Evolutionary conservation across 2,329 filamentous ascomycete species (phyloP).

Genomic region (Colletotrichum neosansevieriae): DNA sequence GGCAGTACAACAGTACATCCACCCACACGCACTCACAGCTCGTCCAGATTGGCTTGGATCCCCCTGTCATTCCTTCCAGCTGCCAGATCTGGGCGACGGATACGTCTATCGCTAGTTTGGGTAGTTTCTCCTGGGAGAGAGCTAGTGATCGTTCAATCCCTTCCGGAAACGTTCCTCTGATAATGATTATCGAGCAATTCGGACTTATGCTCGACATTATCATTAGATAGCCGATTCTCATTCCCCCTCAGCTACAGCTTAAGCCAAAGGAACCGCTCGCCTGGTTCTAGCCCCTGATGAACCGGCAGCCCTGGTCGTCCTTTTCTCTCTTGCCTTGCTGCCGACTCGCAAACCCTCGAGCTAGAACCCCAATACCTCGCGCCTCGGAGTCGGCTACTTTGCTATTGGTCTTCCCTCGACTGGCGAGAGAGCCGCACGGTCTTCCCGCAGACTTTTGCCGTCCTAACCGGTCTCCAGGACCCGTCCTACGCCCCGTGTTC

Average conservation of each 20-base stretch:
- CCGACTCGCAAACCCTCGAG: conserved; percentile 3
- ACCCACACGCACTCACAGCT: not conserved
- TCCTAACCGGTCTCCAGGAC: conserved; percentile 25
- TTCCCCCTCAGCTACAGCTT: not conserved
- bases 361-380: not conserved
- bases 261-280: not conserved
- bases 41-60: conserved; percentile 14
- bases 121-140: not conserved
- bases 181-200: not conserved
- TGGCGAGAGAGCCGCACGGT: conserved; percentile 17
- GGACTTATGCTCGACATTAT: not conserved
- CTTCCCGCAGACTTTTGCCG: conserved; percentile 25
- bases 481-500: conserved; percentile 25
- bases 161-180: not conserved
- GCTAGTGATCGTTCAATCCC: conserved; percentile 5
- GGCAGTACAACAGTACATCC: not conserved
- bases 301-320: not conserved
- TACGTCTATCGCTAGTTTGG: conserved; percentile 31
- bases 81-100: conserved; percentile 29
- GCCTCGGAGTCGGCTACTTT: conserved; percentile 17
- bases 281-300: conserved; percentile 2
- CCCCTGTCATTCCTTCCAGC: conserved; percentile 18
- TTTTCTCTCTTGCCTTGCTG: not conserved
- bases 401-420: conserved; percentile 11
- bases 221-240: not conserved